A percentile compares a stretch with the other conserved stretches of the same genome.
Evolutionary conservation across 202 grass and related monocot genomes (phyloP).

Genomic region (Musa balbisiana): DNA sequence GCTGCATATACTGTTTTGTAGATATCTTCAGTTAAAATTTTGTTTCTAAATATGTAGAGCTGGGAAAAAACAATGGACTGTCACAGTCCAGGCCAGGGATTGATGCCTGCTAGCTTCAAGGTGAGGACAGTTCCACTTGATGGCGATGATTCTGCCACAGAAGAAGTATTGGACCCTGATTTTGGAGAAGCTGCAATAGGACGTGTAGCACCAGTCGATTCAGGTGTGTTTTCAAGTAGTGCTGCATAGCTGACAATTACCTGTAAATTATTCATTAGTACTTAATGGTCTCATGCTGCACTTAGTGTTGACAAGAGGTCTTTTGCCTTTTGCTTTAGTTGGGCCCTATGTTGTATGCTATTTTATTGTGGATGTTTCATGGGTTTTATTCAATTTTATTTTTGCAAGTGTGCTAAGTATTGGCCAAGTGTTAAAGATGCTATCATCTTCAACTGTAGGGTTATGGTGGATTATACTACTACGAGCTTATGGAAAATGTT

Average conservation of each 20-base stretch:
- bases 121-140: conserved; percentile 79
- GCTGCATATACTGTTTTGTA: not conserved
- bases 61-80: conserved; percentile 99
- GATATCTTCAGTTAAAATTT: conserved; percentile 10
- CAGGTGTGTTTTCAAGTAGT: conserved; percentile 39
- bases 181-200: conserved; percentile 95
- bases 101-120: conserved; percentile 97
- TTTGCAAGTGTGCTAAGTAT: not conserved
- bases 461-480: conserved; percentile 97
- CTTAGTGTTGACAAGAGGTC: too few relatives aligned
- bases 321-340: not conserved
- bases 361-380: not conserved
- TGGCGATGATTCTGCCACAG: conserved; percentile 66
- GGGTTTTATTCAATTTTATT: not conserved
- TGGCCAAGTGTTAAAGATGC: not conserved
- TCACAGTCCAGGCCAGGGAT: conserved; percentile 87
- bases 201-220: conserved; percentile 93
- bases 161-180: conserved; percentile 96
- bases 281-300: too few relatives aligned
- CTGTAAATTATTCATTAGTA: not conserved
- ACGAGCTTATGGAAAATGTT: conserved; percentile 89
- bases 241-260: not conserved
- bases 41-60: conserved; percentile 44
- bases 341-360: not conserved
- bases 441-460: conserved; percentile 37